These are phyloP conservation scores for Colletotrichum tanaceti DNA, from an alignment of 2,329 filamentous ascomycete genomes.

Conservation along the genomic window DNA sequence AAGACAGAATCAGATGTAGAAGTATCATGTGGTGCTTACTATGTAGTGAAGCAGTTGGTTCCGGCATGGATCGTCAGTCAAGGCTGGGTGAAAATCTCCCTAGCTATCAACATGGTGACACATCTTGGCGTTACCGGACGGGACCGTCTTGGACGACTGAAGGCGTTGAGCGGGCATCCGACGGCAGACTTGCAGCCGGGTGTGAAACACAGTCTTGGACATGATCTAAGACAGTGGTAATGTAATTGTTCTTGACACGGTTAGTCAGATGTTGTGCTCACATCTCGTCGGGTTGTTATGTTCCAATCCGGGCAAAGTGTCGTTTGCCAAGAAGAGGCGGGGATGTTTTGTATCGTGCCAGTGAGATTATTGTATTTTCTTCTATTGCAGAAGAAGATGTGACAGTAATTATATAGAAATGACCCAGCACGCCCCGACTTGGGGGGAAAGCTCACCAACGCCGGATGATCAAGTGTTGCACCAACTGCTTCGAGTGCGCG, in stretches of 20 bases:
- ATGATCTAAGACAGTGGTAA: slow-evolving; percentile 29
- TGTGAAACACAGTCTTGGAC: slow-evolving; percentile 23
- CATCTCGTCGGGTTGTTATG: neutral
- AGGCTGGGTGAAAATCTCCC: slow-evolving; percentile 4
- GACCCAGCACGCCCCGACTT: neutral
- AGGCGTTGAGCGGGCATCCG: too few relatives aligned
- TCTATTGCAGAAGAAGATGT: too few relatives aligned
- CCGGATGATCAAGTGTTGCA: too few relatives aligned
- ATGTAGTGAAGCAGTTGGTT: neutral
- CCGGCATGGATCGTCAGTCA: neutral
- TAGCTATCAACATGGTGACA: neutral
- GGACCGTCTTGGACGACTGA: slow-evolving; percentile 23
- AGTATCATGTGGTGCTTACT: too few relatives aligned
- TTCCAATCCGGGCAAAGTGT: neutral
- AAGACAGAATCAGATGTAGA: too few relatives aligned
- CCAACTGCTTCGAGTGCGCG: neutral
- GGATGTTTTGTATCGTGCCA: neutral
- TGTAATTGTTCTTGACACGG: too few relatives aligned
- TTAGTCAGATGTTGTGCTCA: neutral
- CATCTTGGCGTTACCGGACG: slow-evolving; percentile 7
- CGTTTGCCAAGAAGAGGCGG: neutral
- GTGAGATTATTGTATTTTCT: too few relatives aligned
- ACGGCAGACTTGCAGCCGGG: slow-evolving; percentile 4
- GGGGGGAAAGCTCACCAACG: too few relatives aligned
- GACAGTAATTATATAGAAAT: neutral